Percentiles rank a stretch among this genome's conserved stretches.
Evolutionary conservation across 257 asterid genomes (phyloP).

Genomic region (Thymus quinquecostatus): DNA sequence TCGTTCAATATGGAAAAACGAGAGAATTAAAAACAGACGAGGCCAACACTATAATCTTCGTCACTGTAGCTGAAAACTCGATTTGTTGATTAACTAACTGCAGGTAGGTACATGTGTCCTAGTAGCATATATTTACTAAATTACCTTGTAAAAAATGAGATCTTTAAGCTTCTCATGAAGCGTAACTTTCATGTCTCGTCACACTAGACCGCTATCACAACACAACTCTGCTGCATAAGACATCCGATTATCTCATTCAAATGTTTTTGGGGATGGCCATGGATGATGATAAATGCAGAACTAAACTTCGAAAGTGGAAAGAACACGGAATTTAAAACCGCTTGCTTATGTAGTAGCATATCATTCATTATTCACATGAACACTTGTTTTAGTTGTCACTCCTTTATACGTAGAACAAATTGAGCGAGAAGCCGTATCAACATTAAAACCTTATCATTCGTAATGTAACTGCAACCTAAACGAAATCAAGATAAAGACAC

Average conservation of each 20-base stretch:
- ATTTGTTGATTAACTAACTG: background rate
- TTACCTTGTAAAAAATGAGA: constrained; percentile 37
- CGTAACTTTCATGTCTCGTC: constrained; percentile 36
- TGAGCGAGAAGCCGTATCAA: background rate
- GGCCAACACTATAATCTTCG: background rate
- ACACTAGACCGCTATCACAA: constrained; percentile 38
- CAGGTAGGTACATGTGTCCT: constrained; percentile 24
- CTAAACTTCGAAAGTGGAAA: constrained; percentile 4
- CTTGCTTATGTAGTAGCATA: background rate
- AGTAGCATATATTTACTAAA: constrained; percentile 17
- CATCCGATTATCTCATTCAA: constrained; percentile 28
- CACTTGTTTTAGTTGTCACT: constrained; percentile 1
- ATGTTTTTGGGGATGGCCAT: constrained; percentile 28
- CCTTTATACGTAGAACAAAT: background rate
- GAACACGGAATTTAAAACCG: background rate
- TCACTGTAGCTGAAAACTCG: constrained; percentile 9
- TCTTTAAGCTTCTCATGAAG: constrained; percentile 35
- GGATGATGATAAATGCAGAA: constrained; percentile 27
- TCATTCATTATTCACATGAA: background rate
- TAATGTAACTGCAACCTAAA: background rate
- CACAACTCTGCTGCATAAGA: constrained; percentile 38
- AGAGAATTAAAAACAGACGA: background rate
- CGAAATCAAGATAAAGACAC: background rate
- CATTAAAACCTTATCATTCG: background rate
- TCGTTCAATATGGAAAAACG: background rate